Base-by-base conservation (phyloP, 345 rosid species). In the Lepidium didymum region DNA sequence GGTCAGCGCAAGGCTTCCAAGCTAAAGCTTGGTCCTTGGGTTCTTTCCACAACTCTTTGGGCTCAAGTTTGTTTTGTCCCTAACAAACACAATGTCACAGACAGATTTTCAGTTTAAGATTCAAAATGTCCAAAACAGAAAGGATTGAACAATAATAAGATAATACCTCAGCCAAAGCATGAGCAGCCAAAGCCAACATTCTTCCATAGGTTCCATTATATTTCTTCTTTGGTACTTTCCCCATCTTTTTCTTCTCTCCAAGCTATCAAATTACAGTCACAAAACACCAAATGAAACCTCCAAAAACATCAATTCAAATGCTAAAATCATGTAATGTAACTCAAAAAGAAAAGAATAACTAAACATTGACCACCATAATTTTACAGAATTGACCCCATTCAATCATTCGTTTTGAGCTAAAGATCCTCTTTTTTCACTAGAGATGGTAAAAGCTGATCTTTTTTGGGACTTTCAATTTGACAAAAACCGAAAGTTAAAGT, bases 1-100 rank as follows among this genome's bases (percentile, higher is more conserved):
- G 87, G 77, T 94, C 84, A 13, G 99, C 85, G 44, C 97, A 94
- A 74, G 96, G 96, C 76, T 74, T 87, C 97, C 97, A 91, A 42
- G 89, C 84, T 63, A 93, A 86, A 75, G 96, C 86, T 68, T 81
- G 86, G 47, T 77, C 76, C 58, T 73, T 78, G 0, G 96, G 97
- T 68, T 87, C 97, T 65, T 79, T 75, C 99, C 99, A 94, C 56
- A 94, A 77, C 77, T 94, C 96, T 81, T 91, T 91, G 1, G 97
- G 99, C 74, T 89, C 99, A 23, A 81, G 78, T 67, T 87, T 91
- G 58, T 87, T 80, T 81, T 94, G 95, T 18, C 83, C 86, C 88
- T 84, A 49, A 25, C 43, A 10, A 47, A 53, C 2, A 15, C 15
- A 50, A 21, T 21, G 6, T 57, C 0, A 7, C 19, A 1, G 5